A percentile compares a stretch with the other conserved stretches of the same genome.
These are phyloP conservation scores for Liquidambar formosana DNA, from an alignment of 164 flowering plant genomes.

Conservation along the genomic window DNA sequence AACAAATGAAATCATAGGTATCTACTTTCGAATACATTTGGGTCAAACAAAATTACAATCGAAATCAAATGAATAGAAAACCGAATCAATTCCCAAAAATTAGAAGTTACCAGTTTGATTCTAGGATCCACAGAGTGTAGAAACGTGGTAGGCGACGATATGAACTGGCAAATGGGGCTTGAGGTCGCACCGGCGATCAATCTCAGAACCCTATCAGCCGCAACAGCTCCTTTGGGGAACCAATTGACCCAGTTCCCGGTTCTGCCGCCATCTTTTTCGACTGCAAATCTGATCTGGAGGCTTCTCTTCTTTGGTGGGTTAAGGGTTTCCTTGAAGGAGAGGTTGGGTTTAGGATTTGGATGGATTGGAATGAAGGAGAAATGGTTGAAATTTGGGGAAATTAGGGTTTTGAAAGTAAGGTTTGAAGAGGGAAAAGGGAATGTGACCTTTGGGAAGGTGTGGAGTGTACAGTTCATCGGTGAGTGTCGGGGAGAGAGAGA, in stretches of 20 bases:
- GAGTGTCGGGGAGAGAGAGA: not conserved
- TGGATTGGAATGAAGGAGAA: not conserved
- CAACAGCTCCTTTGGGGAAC: slow-evolving; percentile 49
- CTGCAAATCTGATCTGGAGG: slow-evolving; percentile 26
- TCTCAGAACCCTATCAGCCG: slow-evolving; percentile 65
- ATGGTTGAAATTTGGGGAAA: slow-evolving; percentile 14
- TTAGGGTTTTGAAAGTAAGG: slow-evolving; percentile 21
- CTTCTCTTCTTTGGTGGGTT: slow-evolving; percentile 8
- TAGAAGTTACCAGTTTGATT: slow-evolving; percentile 72
- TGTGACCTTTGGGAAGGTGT: slow-evolving; percentile 29
- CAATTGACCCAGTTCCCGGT: slow-evolving; percentile 46
- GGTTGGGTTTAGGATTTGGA: slow-evolving; percentile 10
- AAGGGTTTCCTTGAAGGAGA: slow-evolving; percentile 12
- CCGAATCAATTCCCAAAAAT: not conserved
- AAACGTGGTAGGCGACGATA: slow-evolving; percentile 79
- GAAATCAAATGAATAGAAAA: not conserved
- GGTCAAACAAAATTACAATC: not conserved
- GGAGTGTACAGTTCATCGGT: slow-evolving; percentile 36
- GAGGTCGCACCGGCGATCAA: slow-evolving; percentile 75
- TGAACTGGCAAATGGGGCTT: slow-evolving; percentile 86
- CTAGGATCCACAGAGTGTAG: slow-evolving; percentile 88
- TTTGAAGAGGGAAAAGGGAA: slow-evolving; percentile 12
- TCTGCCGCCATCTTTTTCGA: slow-evolving; percentile 21
- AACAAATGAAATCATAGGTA: not conserved
- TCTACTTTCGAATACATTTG: no score